Conservation (phyloP, 352 stramenopile genomes). For the Phytophthora nicotianae region DNA sequence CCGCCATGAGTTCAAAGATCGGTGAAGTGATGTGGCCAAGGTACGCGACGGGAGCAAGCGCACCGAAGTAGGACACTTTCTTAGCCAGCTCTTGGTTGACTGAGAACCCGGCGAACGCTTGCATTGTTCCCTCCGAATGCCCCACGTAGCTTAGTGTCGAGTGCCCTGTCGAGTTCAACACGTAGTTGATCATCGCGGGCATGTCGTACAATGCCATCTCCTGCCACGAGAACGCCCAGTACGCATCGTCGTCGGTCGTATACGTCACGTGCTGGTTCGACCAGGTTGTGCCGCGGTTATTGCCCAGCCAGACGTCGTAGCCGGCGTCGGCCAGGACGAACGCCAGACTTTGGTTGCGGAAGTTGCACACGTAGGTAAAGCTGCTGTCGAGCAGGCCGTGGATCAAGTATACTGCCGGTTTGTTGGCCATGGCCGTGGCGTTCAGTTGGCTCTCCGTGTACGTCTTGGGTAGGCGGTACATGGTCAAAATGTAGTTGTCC, state of each 20-base stretch:
- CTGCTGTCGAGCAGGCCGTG: conserved; percentile 68
- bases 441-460: conserved; percentile 53
- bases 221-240: conserved; percentile 69
- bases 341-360: conserved; percentile 60
- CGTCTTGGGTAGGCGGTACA: conserved; percentile 66
- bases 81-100: conserved; percentile 61
- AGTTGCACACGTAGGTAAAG: conserved; percentile 70
- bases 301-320: conserved; percentile 75
- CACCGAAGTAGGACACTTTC: conserved; percentile 66
- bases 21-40: conserved; percentile 47
- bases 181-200: conserved; percentile 70
- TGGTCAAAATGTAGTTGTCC: conserved; percentile 67
- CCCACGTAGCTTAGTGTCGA: conserved; percentile 62
- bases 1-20: conserved; percentile 47
- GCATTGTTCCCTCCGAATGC: conserved; percentile 68
- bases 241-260: conserved; percentile 45
- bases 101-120: conserved; percentile 66
- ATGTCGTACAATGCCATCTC: conserved; percentile 70
- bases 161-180: conserved; percentile 39
- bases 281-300: conserved; percentile 73
- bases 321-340: conserved; percentile 63
- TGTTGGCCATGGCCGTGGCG: conserved; percentile 33
- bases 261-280: conserved; percentile 61
- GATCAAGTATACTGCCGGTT: conserved; percentile 64
- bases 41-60: conserved; percentile 56